Base-by-base conservation (phyloP, 352 stramenopile species). In the Globisporangium camurandrum region DNA sequence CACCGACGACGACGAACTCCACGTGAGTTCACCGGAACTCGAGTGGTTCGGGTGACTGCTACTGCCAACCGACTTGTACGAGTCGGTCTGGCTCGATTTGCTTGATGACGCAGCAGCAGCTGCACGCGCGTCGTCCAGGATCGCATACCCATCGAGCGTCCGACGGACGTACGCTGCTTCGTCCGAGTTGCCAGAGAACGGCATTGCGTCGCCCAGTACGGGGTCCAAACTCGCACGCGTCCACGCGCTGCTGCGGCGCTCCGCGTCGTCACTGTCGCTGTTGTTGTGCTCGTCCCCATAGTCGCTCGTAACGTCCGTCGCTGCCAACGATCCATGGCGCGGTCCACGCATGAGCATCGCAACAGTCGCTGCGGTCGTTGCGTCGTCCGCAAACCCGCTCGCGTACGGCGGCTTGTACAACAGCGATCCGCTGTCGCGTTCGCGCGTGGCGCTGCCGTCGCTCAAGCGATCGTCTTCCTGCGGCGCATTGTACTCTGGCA, bases 401-500 rank as follows among this genome's bases (percentile, higher is more conserved):
- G n/a, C n/a, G n/a, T n/a, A n/a, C n/a, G n/a, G n/a, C n/a, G n/a
- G n/a, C n/a, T n/a, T n/a, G n/a, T n/a, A n/a, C n/a, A n/a, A n/a
- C n/a, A n/a, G n/a, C n/a, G n/a, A n/a, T n/a, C n/a, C n/a, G n/a
- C n/a, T n/a, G n/a, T n/a, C n/a, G n/a, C n/a, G n/a, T n/a, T n/a
- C n/a, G n/a, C n/a, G n/a, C 22, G 4, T 23, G 16, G n/a, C 31
- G n/a, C 24, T 58, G 16, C 44, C 40, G 34, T 38, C 37, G 28
- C 46, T 54, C 36, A 47, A 57, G 22, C 61, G 33, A 20, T 61
- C 51, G 27, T 8, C 14, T 2, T 75, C 59, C 4, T 42, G 43
- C 6, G 65, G 62, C 19, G 61, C 62, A 9, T 38, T 52, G 44
- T 74, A 85, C 49, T 84, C 64, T 0, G 70, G 69, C n/a, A 87